Evolutionary conservation across 257 asterid genomes (phyloP), one percentile per base, ranked within the genome.

Genomic region (Agastache rugosa): DNA sequence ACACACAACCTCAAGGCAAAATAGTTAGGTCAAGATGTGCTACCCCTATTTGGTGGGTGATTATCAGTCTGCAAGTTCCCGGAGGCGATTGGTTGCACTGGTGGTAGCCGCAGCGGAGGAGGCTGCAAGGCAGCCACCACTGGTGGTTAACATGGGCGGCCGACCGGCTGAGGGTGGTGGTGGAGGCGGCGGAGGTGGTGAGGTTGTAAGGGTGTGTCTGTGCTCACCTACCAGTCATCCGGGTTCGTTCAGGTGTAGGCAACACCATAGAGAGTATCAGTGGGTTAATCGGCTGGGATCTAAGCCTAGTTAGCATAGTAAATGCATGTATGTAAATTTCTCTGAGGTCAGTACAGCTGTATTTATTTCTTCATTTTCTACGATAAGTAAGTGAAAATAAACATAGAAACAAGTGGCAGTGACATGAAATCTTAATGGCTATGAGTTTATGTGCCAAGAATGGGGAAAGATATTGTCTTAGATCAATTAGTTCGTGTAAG

Each of bases 191-290:
- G 71, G 72, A n/a, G 71, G 73, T 56, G 75, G 83, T 51, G 78
- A 77, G 45, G 54, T 55, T 47, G 61, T 35, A 25, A 80, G 39
- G 80, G 67, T 51, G 19, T 83, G 87, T 44, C 62, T 83, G 16
- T 83, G 87, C 56, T 83, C 87, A 19, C 87, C 87, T 29, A 83
- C 87, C 6, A 59, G 66, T 58, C 87, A 83, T 41, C 87, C 85
- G 9, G 87, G 87, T 23, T 83, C 85, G 19, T 83, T 83, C 77
- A 39, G 85, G 85, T 83, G 87, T 37, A 75, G 87, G 82, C 83
- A 78, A 31, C 87, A 83, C 74, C 87, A 78, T 59, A 75, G 85
- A 63, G 80, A 81, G 35, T 84, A 84, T 54, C 83, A 78, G 74
- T 84, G 88, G 88, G 76, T 76, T 62, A 71, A 61, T 23, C 67